Evolutionary conservation across 108 stramenopile genomes (phyloP).

Genomic region (Nannochloropsis gaditana): DNA sequence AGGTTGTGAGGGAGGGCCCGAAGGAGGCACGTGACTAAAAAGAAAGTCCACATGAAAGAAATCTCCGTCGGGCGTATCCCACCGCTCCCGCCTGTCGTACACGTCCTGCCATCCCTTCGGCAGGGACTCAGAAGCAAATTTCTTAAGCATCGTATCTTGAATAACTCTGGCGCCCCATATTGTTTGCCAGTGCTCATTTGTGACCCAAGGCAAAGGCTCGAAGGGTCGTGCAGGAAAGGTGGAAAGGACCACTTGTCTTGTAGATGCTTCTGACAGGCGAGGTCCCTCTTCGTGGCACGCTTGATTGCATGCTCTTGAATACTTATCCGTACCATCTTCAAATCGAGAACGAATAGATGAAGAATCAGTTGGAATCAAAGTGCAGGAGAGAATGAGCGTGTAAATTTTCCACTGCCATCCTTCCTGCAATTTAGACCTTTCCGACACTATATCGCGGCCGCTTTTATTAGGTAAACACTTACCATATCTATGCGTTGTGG

Average conservation of each 20-base stretch:
- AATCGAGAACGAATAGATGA: neutral
- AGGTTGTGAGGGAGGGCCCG: neutral
- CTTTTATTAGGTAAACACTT: too few relatives aligned
- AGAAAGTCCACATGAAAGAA: slow-evolving; percentile 47
- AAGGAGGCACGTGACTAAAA: slow-evolving; percentile 5
- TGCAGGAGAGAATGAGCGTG: neutral
- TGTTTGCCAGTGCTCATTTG: slow-evolving; percentile 5
- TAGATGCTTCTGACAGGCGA: neutral
- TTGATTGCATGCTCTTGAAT: too few relatives aligned
- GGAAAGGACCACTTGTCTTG: neutral
- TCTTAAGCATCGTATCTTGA: neutral
- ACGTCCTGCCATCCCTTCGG: slow-evolving; percentile 24
- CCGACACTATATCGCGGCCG: too few relatives aligned
- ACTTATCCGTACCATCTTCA: neutral
- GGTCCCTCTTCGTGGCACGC: too few relatives aligned
- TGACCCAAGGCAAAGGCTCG: neutral
- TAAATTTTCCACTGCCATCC: neutral
- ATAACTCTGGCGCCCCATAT: neutral
- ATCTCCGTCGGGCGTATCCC: slow-evolving; percentile 47
- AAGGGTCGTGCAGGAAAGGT: neutral
- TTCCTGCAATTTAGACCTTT: neutral
- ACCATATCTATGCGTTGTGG: too few relatives aligned
- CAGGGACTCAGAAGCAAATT: neutral
- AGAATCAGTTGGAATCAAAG: neutral
- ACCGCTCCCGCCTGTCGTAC: slow-evolving; percentile 38